These are phyloP conservation scores for Stipa capillata DNA, from an alignment of 176 grass and related monocot genomes.

Conservation along the genomic window DNA sequence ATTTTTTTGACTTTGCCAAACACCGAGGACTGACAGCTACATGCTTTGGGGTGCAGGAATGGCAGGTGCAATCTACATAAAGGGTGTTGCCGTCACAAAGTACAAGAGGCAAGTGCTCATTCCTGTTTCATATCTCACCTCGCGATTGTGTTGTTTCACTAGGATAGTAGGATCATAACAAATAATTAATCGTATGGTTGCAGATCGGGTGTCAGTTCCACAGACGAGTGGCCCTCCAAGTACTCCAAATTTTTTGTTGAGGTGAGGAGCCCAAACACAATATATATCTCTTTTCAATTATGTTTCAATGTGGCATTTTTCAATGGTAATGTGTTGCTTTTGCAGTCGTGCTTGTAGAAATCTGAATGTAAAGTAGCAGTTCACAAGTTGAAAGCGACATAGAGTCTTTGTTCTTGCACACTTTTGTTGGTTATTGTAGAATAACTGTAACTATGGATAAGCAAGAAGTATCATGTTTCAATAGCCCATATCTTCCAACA, in stretches of 20 bases:
- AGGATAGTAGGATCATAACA: background rate
- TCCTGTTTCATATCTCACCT: background rate
- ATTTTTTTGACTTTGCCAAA: background rate
- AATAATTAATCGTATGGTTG: background rate
- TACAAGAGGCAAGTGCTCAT: conserved; percentile 56
- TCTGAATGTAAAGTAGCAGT: background rate
- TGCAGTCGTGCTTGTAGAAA: background rate
- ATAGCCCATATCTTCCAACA: background rate
- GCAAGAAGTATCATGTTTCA: background rate
- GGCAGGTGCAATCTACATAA: conserved; percentile 78
- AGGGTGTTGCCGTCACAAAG: conserved; percentile 71
- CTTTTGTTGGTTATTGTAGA: background rate
- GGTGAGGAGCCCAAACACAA: conserved; percentile 19
- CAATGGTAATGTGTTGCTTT: background rate
- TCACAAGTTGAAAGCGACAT: background rate
- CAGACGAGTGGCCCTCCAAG: conserved; percentile 91
- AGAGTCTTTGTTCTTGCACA: background rate
- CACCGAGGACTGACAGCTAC: background rate
- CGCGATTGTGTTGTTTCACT: background rate
- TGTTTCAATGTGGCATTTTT: background rate
- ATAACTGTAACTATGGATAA: background rate
- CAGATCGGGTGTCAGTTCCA: conserved; percentile 56
- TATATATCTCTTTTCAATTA: background rate
- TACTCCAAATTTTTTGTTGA: conserved; percentile 84
- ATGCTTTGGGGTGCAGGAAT: conserved; percentile 46